Evolutionary conservation across 805 yeast species (phyloP).

Genomic region (Huiozyma naganishii): DNA sequence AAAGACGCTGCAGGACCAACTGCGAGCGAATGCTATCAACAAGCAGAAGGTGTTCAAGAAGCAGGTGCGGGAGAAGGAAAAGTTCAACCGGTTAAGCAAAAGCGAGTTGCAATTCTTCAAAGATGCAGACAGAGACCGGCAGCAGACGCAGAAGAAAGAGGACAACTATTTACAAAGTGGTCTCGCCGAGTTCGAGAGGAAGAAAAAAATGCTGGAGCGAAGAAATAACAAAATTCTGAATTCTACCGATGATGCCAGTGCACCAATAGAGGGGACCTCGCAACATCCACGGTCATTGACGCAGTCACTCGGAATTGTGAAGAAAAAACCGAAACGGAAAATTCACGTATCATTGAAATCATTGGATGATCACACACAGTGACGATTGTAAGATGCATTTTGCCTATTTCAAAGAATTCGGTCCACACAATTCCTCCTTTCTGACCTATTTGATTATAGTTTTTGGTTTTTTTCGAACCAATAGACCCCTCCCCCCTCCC

Average conservation of each 20-base stretch:
- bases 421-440: too few species aligned
- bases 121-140: slow-evolving; percentile 3
- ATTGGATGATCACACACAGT: not conserved
- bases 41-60: slow-evolving; percentile 19
- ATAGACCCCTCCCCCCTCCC: too few species aligned
- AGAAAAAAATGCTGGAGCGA: not conserved
- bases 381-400: too few species aligned
- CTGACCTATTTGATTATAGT: too few species aligned
- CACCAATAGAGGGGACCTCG: not conserved
- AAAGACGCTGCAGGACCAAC: slow-evolving; percentile 23
- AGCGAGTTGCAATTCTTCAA: slow-evolving; percentile 16
- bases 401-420: too few species aligned
- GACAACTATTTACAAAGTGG: slow-evolving; percentile 2
- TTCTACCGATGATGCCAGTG: not conserved
- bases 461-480: too few species aligned
- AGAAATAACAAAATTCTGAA: not conserved
- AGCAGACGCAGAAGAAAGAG: slow-evolving; percentile 6
- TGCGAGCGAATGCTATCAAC: slow-evolving; percentile 19
- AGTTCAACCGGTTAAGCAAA: slow-evolving; percentile 20
- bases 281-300: too few species aligned
- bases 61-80: slow-evolving; percentile 17
- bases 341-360: slow-evolving; percentile 4
- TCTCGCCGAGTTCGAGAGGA: slow-evolving; percentile 3
- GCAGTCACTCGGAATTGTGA: slow-evolving; percentile 1
- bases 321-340: slow-evolving; percentile 4